Evolutionary conservation across 176 grass and related monocot genomes (phyloP), one percentile per base, ranked within the genome.

Genomic region (Phyllostachys edulis): DNA sequence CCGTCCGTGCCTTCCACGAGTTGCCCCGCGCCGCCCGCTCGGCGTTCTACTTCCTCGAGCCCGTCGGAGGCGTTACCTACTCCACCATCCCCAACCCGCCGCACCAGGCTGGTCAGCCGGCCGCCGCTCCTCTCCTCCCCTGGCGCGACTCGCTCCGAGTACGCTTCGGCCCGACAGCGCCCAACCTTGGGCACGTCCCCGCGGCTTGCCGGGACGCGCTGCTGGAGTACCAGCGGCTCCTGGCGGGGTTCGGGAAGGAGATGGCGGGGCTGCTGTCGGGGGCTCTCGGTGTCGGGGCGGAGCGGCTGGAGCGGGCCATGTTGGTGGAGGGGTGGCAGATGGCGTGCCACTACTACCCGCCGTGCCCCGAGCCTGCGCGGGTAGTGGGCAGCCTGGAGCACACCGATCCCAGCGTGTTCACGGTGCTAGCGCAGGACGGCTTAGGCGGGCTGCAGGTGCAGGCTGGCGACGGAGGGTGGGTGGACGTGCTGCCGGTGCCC

Each of bases 311-410:
- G 80, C 45, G 7, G 84, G n/a, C 15, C 38, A 81, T 82, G 80
- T 41, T n/a, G 69, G 23, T 87, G 21, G 76, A 87, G 65, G 84
- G 80, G 49, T 61, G 47, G 76, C 6, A 77, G 1, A 84, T 92
- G 91, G 80, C 21, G 26, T 89, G 91, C 84, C 91, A 92, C 70
- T 92, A 92, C 14, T 89, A 89, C 62, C 91, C 87, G 40, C 91
- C 84, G 47, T 89, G 87, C 47, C 87, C 80, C 15, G 87, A 89
- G 76, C 84, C 87, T 12, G 87, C 51, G 36, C 54, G 37, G 21
- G 85, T 78, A 21, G 36, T 57, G 12, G 90, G 84, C 20, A 13
- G 18, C 32, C 63, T 69, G 7, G 87, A 72, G 46, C 91, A 92
- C 84, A 89, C 87, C 10, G 91, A 92, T 21, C 84, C 91, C 27